Evolutionary conservation across 2,329 filamentous ascomycete species (phyloP).

Genomic region (Alternaria incomplexa): DNA sequence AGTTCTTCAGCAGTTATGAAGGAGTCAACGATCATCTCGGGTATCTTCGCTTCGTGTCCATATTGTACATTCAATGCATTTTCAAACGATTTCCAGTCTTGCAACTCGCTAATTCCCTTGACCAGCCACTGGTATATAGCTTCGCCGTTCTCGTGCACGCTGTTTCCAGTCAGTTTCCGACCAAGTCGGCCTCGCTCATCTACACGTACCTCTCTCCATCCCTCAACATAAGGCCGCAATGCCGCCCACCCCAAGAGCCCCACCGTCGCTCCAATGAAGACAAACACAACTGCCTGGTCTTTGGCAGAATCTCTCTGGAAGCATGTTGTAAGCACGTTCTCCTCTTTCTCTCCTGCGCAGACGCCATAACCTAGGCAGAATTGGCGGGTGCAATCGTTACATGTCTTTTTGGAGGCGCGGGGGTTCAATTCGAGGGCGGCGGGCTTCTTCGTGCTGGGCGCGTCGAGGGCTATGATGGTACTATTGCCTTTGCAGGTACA

Average conservation of each 20-base stretch:
- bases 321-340: constrained; percentile 70
- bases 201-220: constrained; percentile 59
- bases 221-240: constrained; percentile 64
- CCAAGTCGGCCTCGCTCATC: neutral
- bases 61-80: constrained; percentile 17
- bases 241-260: constrained; percentile 66
- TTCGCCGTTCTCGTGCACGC: constrained; percentile 56
- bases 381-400: constrained; percentile 70
- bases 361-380: constrained; percentile 69
- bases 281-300: constrained; percentile 69
- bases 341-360: constrained; percentile 66
- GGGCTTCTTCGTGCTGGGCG: constrained; percentile 43
- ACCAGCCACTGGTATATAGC: constrained; percentile 59
- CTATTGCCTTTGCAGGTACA: constrained; percentile 72
- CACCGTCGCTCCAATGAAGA: constrained; percentile 69
- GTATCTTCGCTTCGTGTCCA: constrained; percentile 38
- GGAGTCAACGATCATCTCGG: constrained; percentile 25
- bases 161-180: constrained; percentile 24
- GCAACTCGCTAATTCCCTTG: constrained; percentile 26
- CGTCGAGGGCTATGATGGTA: constrained; percentile 70
- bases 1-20: constrained; percentile 32
- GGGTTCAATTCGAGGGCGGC: constrained; percentile 20
- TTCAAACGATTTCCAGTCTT: neutral
- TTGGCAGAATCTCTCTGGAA: constrained; percentile 73
- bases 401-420: constrained; percentile 56